Evolutionary conservation across 805 yeast species (phyloP).

Genomic region (Starmera dryadoides): DNA sequence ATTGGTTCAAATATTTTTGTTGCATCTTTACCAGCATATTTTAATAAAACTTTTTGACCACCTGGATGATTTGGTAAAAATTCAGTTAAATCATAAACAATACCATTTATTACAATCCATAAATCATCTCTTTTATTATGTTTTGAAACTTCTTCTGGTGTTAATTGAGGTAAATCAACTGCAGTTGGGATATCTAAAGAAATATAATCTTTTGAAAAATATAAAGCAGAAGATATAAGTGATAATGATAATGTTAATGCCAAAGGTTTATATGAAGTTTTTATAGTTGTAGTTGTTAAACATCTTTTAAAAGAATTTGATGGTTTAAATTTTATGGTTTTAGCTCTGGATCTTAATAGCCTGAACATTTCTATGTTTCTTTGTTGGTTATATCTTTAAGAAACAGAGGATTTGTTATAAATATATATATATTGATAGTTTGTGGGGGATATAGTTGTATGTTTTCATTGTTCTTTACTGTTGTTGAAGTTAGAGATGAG

Average conservation of each 20-base stretch:
- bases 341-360: too few species aligned
- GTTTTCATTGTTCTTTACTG: too few species aligned
- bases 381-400: too few species aligned
- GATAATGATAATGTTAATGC: background rate
- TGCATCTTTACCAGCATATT: conserved; percentile 81
- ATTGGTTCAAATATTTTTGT: conserved; percentile 80
- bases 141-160: conserved; percentile 20
- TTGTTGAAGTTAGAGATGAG: too few species aligned
- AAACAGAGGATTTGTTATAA: too few species aligned
- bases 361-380: too few species aligned
- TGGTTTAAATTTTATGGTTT: too few species aligned
- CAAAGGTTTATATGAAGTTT: too few species aligned
- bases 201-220: background rate
- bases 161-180: conserved; percentile 2
- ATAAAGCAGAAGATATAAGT: background rate
- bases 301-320: too few species aligned
- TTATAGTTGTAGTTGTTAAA: too few species aligned
- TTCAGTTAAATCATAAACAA: conserved; percentile 70
- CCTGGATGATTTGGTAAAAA: conserved; percentile 81
- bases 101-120: conserved; percentile 79
- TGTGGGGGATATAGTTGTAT: too few species aligned
- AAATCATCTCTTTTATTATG: conserved; percentile 45
- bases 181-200: background rate
- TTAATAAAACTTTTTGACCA: conserved; percentile 64
- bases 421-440: too few species aligned